A percentile compares a stretch with the other conserved stretches of the same genome.
These are phyloP conservation scores for Pleurotus tuoliensis DNA, from an alignment of 768 basidiomycete genomes.

Conservation along the genomic window DNA sequence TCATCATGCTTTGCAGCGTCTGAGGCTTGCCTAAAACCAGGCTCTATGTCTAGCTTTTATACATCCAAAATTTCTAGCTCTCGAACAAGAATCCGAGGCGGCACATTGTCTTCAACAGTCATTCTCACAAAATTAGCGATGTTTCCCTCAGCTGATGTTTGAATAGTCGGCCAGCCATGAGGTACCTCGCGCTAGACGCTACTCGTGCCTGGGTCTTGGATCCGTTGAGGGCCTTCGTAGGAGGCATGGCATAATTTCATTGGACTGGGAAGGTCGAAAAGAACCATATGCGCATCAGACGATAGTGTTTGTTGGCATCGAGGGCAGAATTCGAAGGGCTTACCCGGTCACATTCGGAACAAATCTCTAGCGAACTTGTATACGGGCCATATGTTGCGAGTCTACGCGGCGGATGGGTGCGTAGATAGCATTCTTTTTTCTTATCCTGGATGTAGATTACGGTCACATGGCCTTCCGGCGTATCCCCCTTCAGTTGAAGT, in stretches of 20 bases:
- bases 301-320: background rate
- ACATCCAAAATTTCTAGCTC: background rate
- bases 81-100: too few relatives aligned
- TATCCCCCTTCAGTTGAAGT: too few relatives aligned
- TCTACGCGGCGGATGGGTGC: too few relatives aligned
- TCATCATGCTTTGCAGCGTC: background rate
- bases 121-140: background rate
- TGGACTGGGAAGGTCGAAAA: background rate
- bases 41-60: background rate
- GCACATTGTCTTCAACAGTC: background rate
- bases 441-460: too few relatives aligned
- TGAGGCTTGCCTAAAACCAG: background rate
- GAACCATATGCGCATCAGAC: background rate
- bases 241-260: background rate
- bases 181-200: background rate
- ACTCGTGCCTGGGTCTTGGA: background rate
- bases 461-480: too few relatives aligned
- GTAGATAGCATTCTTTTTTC: too few relatives aligned
- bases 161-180: background rate
- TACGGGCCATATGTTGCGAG: too few relatives aligned
- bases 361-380: too few relatives aligned
- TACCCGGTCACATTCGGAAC: background rate
- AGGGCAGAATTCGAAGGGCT: background rate
- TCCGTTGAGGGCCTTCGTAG: background rate
- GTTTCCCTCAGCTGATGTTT: background rate